Conservation (phyloP, 2,329 filamentous ascomycete genomes). For the Fusarium chuoi region DNA sequence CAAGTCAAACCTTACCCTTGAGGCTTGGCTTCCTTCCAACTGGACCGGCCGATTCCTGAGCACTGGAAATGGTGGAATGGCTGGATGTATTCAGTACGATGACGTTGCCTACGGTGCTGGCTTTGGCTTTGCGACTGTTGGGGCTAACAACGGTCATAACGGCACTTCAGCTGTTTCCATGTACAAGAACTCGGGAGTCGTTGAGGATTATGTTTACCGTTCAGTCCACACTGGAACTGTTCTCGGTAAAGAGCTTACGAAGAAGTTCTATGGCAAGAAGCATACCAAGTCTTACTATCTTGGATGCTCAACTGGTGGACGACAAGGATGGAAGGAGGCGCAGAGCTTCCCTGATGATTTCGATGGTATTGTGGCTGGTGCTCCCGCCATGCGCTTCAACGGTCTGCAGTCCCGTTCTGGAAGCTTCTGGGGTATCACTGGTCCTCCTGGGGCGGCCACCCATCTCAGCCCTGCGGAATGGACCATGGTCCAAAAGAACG, state of each 20-base stretch:
- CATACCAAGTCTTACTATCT: conserved; percentile 63
- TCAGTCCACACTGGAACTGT: conserved; percentile 32
- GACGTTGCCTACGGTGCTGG: conserved; percentile 50
- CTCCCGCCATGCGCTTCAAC: conserved; percentile 58
- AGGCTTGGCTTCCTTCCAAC: conserved; percentile 59
- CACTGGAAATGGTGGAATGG: conserved; percentile 61
- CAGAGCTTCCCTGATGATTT: conserved; percentile 67
- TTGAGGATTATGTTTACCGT: conserved; percentile 33
- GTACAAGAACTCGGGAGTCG: conserved; percentile 17
- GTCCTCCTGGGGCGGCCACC: neutral
- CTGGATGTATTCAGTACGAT: conserved; percentile 57
- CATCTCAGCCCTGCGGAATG: conserved; percentile 49
- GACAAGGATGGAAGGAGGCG: conserved; percentile 66
- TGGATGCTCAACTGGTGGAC: conserved; percentile 69
- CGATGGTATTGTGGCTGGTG: conserved; percentile 60
- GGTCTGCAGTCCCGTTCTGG: conserved; percentile 8
- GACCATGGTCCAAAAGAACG: conserved; percentile 54
- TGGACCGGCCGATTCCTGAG: conserved; percentile 60
- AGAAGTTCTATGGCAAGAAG: conserved; percentile 55
- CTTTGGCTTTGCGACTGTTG: conserved; percentile 57
- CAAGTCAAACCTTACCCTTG: conserved; percentile 42
- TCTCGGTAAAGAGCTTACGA: conserved; percentile 21
- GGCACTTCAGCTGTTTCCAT: conserved; percentile 22
- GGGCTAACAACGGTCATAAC: conserved; percentile 56
- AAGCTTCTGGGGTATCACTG: conserved; percentile 25